Evolutionary conservation across 148 eudicot genomes (phyloP).

Genomic region (Vaccinium macrocarpon): DNA sequence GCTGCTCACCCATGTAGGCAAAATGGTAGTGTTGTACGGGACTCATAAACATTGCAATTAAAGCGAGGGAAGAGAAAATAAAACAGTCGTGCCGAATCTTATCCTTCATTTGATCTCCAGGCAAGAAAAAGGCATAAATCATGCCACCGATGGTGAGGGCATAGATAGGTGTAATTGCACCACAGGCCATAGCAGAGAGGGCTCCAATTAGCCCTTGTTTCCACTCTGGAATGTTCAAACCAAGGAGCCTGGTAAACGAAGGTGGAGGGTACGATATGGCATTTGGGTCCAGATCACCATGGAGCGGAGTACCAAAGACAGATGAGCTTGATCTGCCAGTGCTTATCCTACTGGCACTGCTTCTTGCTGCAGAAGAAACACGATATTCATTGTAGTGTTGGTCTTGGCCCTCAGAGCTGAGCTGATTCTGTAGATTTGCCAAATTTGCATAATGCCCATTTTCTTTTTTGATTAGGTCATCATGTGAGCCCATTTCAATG

Average conservation of each 20-base stretch:
- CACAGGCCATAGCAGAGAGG: constrained; percentile 63
- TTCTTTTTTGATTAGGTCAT: constrained; percentile 41
- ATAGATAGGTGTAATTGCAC: constrained; percentile 79
- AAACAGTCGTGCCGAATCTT: constrained; percentile 51
- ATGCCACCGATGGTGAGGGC: constrained; percentile 86
- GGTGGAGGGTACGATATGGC: constrained; percentile 23
- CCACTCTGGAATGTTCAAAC: constrained; percentile 55
- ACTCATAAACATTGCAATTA: constrained; percentile 60
- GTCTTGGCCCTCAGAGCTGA: constrained; percentile 42
- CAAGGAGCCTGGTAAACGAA: constrained; percentile 41
- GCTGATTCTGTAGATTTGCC: constrained; percentile 65
- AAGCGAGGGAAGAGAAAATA: constrained; percentile 52
- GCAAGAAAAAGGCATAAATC: constrained; percentile 69
- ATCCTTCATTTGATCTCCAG: constrained; percentile 47
- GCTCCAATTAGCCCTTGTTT: constrained; percentile 66
- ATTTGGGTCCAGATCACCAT: constrained; percentile 12
- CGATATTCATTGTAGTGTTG: constrained; percentile 15
- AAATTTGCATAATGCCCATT: constrained; percentile 72
- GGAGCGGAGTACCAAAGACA: constrained; percentile 37
- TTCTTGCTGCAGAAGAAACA: constrained; percentile 39
- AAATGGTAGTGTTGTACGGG: constrained; percentile 65
- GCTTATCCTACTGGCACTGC: constrained; percentile 32
- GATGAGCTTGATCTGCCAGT: constrained; percentile 54
- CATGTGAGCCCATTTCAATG: constrained; percentile 70
- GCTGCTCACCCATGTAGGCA: constrained; percentile 74